phyloP scores from a whole-genome alignment of 805 yeast genomes.

The Metschnikowia sp. region DNA sequence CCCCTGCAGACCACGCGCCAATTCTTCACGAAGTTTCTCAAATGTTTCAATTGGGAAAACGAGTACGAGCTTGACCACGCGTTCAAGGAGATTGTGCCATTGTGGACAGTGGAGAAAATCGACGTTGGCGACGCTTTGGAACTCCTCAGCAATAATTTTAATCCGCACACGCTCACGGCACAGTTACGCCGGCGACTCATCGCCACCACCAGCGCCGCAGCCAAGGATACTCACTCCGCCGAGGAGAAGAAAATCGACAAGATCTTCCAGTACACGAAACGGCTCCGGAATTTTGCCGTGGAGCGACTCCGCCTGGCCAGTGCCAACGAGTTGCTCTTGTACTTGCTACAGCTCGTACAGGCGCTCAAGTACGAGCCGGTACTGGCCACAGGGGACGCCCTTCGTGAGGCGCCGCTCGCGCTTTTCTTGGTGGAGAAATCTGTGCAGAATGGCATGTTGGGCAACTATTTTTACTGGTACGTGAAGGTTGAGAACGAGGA shows the following conservation, averaged over 20 bases:
- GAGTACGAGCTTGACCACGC: slow-evolving; percentile 78
- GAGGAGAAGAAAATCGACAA: slow-evolving; percentile 31
- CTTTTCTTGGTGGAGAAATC: slow-evolving; percentile 75
- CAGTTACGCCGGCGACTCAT: slow-evolving; percentile 14
- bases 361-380: slow-evolving; percentile 76
- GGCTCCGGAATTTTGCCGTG: slow-evolving; percentile 84
- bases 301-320: slow-evolving; percentile 73
- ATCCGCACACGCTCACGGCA: slow-evolving; percentile 36
- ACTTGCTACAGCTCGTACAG: slow-evolving; percentile 85
- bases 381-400: slow-evolving; percentile 18
- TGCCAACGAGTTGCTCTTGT: slow-evolving; percentile 76
- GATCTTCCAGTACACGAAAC: slow-evolving; percentile 42
- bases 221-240: slow-evolving; percentile 13
- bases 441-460: slow-evolving; percentile 58
- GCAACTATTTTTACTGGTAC: slow-evolving; percentile 89
- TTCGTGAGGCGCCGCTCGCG: slow-evolving; percentile 58
- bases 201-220: slow-evolving; percentile 13
- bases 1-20: slow-evolving; percentile 49
- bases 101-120: slow-evolving; percentile 62
- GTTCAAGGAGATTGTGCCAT: slow-evolving; percentile 61
- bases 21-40: slow-evolving; percentile 71
- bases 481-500: slow-evolving; percentile 85
- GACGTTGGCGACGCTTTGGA: slow-evolving; percentile 86
- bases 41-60: slow-evolving; percentile 86
- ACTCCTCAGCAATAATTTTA: slow-evolving; percentile 73